phyloP scores from a whole-genome alignment of 2,329 filamentous ascomycete genomes.

The Pseudogymnoascus sp. region DNA sequence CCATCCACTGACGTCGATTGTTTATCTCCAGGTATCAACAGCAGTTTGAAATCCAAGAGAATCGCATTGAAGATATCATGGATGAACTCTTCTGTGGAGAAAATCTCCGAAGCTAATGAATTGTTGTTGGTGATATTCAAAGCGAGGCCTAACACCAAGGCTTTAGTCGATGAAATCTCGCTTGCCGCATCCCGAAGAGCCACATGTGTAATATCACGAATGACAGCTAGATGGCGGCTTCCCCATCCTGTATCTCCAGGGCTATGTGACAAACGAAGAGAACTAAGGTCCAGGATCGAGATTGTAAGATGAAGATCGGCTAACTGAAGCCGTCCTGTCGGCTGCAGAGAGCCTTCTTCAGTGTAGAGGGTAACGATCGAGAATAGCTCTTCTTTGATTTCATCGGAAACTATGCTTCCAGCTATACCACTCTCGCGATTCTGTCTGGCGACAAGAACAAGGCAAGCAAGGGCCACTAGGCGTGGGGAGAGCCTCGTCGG shows the following conservation, averaged over 20 bases:
- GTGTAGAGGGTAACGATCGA: constrained; percentile 30
- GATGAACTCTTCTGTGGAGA: constrained; percentile 53
- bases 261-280: background rate
- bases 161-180: constrained; percentile 5
- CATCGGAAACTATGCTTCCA: constrained; percentile 40
- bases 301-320: constrained; percentile 36
- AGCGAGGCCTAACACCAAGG: constrained; percentile 52
- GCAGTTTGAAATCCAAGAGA: constrained; percentile 40
- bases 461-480: constrained; percentile 51
- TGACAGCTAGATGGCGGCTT: background rate
- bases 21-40: constrained; percentile 41
- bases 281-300: constrained; percentile 47
- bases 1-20: constrained; percentile 52
- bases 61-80: constrained; percentile 41
- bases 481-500: constrained; percentile 51
- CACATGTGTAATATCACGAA: constrained; percentile 4
- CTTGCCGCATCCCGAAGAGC: background rate
- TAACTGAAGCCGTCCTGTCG: constrained; percentile 19
- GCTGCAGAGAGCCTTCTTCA: constrained; percentile 22
- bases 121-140: constrained; percentile 84
- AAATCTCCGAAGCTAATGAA: constrained; percentile 55
- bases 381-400: constrained; percentile 43
- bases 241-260: background rate
- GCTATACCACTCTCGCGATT: constrained; percentile 40
- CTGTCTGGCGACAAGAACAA: constrained; percentile 49